Base-by-base conservation (phyloP, 129 eudicot species). In the Smallanthus sonchifolius region DNA sequence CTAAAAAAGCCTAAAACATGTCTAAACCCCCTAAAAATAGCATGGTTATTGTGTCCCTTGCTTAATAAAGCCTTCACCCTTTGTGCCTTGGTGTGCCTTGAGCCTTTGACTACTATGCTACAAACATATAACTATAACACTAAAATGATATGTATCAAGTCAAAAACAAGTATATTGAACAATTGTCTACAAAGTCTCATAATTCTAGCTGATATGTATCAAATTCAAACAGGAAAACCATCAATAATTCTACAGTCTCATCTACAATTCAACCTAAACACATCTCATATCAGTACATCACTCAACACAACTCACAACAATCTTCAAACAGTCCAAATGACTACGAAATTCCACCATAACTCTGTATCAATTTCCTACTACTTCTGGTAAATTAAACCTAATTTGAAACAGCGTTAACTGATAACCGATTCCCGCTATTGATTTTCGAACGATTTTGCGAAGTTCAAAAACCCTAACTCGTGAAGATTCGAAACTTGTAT, bases 401-500 rank as follows among this genome's bases (percentile, higher is more conserved):
- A 76, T 55, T 42, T 42, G 9, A 51, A 32, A 66, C 30, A 42
- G 32, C 65, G 28, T 24, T 45, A 75, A 52, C 32, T 38, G n/a
- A n/a, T 4, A 48, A 52, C 59, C 63, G 15, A 56, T 2, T 54
- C 11, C 13, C 24, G 15, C 3, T 56, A 15, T 56, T 56, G 13
- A 56, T 7, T 56, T 24, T 10, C 15, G 10, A 56, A 24, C 10
- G 36, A 34, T 55, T 32, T 56, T 42, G 60, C 14, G 39, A 77
- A 68, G 64, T 77, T 59, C 11, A 59, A 43, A 77, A 77, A 77
- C 81, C 81, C 75, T 76, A 77, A 77, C 75, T 8, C 70, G 75
- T 43, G 10, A 15, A 42, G 40, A 73, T 60, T 42, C 67, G 59
- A 66, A 67, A 55, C 13, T 30, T 34, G 36, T 30, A 56, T 17